Evolutionary conservation across 2,329 filamentous ascomycete genomes (phyloP), one percentile per base, ranked within the genome.

Genomic region (Aspergillus alliaceus): DNA sequence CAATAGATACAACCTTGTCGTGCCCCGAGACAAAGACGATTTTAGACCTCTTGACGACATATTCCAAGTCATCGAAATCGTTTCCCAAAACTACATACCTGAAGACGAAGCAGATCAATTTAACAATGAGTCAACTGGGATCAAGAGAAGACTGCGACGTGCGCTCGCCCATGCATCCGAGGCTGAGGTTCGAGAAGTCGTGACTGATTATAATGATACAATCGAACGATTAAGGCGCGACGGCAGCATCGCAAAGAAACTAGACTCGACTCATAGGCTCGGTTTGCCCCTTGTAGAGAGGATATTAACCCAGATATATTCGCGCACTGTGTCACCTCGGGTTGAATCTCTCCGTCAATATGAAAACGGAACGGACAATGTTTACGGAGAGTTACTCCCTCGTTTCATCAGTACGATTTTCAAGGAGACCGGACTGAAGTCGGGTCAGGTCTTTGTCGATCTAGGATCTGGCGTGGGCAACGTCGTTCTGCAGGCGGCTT

Each of bases 391-490:
- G 74, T 84, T 99, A 25, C 82, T 95, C 29, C 89, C 92, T 20
- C 87, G 88, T 1, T 96, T 99, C 70, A 85, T 95, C 62, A 90
- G 89, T 60, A 86, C 88, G 57, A 91, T 98, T 58, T 87, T 99
- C 65, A 84, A 87, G 64, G 85, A 91, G 71, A 89, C 90, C 3
- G 82, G 85, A 44, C 86, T 98, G 72, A 92, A 86, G 58, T 93
- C 90, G 0, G 84, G 88, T 50, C 90, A 96, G 66, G 86, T 96
- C 35, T 98, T 99, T 72, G 88, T 99, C 58, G 95, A 99, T 70
- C 83, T 99, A 14, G 95, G 95, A 49, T 98, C 93, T 2, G 95
- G 95, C 29, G 95, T 98, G 15, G 95, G 93, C 48, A 99, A 98
- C 70, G 93, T 98, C 2, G 92, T 95, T 25, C 80, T 99, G 51